Evolutionary conservation across 257 asterid species (phyloP), one percentile per base, ranked within the genome.

Genomic region (Solanum boliviense): DNA sequence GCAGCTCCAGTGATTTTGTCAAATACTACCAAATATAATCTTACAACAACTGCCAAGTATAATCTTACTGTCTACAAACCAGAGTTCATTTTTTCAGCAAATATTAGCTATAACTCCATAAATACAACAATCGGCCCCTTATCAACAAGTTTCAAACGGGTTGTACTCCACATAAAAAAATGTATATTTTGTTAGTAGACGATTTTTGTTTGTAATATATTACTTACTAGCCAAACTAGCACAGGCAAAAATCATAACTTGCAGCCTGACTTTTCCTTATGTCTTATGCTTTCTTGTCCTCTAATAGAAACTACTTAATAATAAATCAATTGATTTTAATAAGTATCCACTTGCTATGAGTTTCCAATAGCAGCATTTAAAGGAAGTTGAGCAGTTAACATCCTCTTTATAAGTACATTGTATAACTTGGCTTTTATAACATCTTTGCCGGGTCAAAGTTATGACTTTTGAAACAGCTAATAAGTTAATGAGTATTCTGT

Each of bases 1-100:
- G 92, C 98, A 94, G 94, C 99, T 74, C 83, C 83, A 74, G 52
- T 36, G 48, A 58, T 85, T 35, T n/a, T 68, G 87, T 85, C 82
- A 38, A 31, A 6, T 29, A 5, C 70, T 85, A 31, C 13, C 82
- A 25, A 85, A 62, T 2, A 31, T 48, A 67, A 67, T 85, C 15
- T 65, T 38, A 65, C 25, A 56, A 48, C 10, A 31, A 7, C 71
- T 85, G 29, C 67, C 82, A 38, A 85, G 67, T 21, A 20, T 82
- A 85, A 68, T 85, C 56, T 25, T 68, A 65, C 60, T 68, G 25
- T 39, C 44, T 85, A 65, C 67, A 68, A 68, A 48, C 70, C 86
- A 46, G 39, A 82, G 86, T 32, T 82, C 41, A 31, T 48, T 48
- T 29, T 79, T 82, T 32, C 71, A 82, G 12, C 31, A 48, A 82